A percentile compares a stretch with the other conserved stretches of the same genome.
Conservation (phyloP, 805 yeast species). For the Yamadazyma endophytica region DNA sequence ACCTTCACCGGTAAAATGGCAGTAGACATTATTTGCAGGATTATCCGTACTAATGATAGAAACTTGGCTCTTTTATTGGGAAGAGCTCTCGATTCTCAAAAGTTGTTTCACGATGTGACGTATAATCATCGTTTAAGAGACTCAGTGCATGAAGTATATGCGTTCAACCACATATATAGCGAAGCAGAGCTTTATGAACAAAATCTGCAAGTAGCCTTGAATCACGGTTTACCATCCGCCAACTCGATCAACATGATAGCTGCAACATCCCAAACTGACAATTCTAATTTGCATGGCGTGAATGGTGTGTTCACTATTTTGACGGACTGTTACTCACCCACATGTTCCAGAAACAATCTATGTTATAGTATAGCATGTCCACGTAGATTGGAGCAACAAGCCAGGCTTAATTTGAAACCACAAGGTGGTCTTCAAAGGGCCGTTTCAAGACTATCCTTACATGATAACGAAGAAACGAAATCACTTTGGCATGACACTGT, state of each 20-base stretch:
- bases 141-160: constrained; percentile 82
- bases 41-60: constrained; percentile 86
- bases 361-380: constrained; percentile 98
- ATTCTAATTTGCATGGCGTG: constrained; percentile 37
- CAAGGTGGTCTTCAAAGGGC: constrained; percentile 80
- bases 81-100: constrained; percentile 89
- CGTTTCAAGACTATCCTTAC: constrained; percentile 62
- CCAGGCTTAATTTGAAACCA: constrained; percentile 82
- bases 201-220: constrained; percentile 17
- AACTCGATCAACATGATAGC: constrained; percentile 13
- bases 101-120: constrained; percentile 90
- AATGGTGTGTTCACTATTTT: constrained; percentile 91
- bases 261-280: constrained; percentile 9
- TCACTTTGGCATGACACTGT: constrained; percentile 94
- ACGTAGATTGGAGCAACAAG: constrained; percentile 91
- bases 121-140: constrained; percentile 92
- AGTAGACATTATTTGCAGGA: constrained; percentile 81
- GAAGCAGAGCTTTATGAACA: constrained; percentile 40
- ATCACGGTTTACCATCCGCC: constrained; percentile 15
- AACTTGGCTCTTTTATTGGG: constrained; percentile 86
- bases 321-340: constrained; percentile 95
- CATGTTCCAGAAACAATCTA: constrained; percentile 81
- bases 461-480: constrained; percentile 68
- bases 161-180: constrained; percentile 58
- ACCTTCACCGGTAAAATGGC: constrained; percentile 94